phyloP scores from a whole-genome alignment of 805 yeast genomes.

The Ogataea methanolica region DNA sequence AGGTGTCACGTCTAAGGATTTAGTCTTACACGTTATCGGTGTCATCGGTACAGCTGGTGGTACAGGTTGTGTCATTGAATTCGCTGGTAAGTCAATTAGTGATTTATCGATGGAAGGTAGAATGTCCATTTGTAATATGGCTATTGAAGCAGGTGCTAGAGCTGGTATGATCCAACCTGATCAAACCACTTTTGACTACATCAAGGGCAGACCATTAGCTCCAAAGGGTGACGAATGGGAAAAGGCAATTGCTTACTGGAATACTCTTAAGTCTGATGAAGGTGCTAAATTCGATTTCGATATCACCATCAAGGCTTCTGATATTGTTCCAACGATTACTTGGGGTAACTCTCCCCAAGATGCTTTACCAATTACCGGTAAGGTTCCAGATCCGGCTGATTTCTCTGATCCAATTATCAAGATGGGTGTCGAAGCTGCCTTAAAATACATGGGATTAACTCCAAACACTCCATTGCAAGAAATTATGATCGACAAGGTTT shows the following conservation, averaged over 20 bases:
- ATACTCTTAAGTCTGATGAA: constrained; percentile 77
- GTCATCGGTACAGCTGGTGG: constrained; percentile 99
- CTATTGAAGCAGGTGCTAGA: constrained; percentile 98
- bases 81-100: constrained; percentile 93
- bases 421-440: constrained; percentile 86
- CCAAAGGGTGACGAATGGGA: constrained; percentile 95
- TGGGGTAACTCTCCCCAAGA: constrained; percentile 99
- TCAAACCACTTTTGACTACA: constrained; percentile 78
- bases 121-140: constrained; percentile 99
- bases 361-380: constrained; percentile 88
- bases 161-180: constrained; percentile 99
- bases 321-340: constrained; percentile 91
- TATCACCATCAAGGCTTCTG: constrained; percentile 73
- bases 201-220: constrained; percentile 91
- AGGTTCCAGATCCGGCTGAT: constrained; percentile 85
- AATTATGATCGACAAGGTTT: constrained; percentile 85
- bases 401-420: constrained; percentile 68
- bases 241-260: constrained; percentile 90
- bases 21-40: constrained; percentile 91
- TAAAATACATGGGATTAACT: constrained; percentile 84
- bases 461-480: constrained; percentile 77
- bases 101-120: constrained; percentile 93
- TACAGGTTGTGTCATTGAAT: constrained; percentile 95
- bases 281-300: constrained; percentile 89
- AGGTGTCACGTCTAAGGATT: constrained; percentile 95